Percentiles rank a stretch among this genome's conserved stretches.
These are phyloP conservation scores for Botrytis porri DNA, from an alignment of 2,329 filamentous ascomycete species.

Conservation along the genomic window DNA sequence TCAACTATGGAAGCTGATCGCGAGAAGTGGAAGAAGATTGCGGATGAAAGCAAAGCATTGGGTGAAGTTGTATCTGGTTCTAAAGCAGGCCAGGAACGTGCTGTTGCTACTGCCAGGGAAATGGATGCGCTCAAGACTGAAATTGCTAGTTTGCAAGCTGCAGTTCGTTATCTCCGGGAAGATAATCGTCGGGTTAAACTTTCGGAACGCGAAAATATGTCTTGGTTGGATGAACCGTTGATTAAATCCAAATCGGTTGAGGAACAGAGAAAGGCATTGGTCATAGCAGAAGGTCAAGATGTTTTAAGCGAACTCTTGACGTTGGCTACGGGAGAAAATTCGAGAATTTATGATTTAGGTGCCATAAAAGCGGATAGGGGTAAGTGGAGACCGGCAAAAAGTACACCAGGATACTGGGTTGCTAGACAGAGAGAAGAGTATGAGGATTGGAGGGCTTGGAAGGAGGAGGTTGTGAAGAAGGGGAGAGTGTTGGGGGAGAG, in stretches of 20 bases:
- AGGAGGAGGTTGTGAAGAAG: conserved; percentile 54
- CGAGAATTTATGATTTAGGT: conserved; percentile 58
- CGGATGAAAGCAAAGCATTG: conserved; percentile 58
- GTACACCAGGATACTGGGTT: conserved; percentile 64
- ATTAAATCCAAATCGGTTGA: conserved; percentile 42
- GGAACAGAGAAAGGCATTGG: conserved; percentile 49
- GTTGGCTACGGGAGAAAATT: conserved; percentile 49
- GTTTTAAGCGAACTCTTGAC: conserved; percentile 63
- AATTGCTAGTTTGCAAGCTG: conserved; percentile 60
- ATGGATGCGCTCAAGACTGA: conserved; percentile 70
- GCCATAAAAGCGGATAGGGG: conserved; percentile 57
- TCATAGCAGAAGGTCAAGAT: conserved; percentile 61
- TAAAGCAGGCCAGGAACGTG: conserved; percentile 61
- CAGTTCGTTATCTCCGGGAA: conserved; percentile 65
- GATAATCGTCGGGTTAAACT: conserved; percentile 63
- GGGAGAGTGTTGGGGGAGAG: conserved; percentile 42
- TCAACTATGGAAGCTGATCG: conserved; percentile 62
- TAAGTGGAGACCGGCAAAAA: conserved; percentile 63
- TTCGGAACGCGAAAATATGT: conserved; percentile 43
- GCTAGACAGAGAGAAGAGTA: conserved; percentile 64
- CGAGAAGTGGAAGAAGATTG: conserved; percentile 70
- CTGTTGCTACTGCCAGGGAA: conserved; percentile 68
- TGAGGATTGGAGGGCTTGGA: conserved; percentile 59
- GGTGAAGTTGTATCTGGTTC: conserved; percentile 46
- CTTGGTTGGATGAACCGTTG: conserved; percentile 65